phyloP scores from a whole-genome alignment of 2,329 filamentous ascomycete genomes.

The Phyllosticta paracitricarpa region DNA sequence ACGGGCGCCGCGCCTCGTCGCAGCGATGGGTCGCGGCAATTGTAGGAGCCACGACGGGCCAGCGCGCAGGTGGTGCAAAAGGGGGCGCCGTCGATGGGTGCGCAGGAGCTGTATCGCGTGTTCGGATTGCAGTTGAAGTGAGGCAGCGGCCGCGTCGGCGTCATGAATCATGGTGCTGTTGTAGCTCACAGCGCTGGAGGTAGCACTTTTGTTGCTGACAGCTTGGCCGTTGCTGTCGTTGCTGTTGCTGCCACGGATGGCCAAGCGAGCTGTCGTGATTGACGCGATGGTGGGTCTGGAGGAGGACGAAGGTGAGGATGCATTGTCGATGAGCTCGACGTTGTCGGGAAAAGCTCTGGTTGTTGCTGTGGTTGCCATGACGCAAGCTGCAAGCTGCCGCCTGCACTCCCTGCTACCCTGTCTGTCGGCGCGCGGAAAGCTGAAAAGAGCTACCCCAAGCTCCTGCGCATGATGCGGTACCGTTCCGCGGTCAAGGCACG shows the following conservation, averaged over 20 bases:
- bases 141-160: neutral
- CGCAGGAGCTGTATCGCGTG: slow-evolving; percentile 30
- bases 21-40: slow-evolving; percentile 44
- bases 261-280: neutral
- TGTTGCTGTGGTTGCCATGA: slow-evolving; percentile 2
- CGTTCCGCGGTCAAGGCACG: neutral
- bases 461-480: neutral
- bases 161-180: neutral
- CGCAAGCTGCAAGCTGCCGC: slow-evolving; percentile 1
- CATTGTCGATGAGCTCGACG: neutral
- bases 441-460: neutral
- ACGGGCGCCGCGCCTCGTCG: slow-evolving; percentile 33
- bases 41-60: slow-evolving; percentile 61
- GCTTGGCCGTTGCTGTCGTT: neutral
- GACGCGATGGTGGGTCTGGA: neutral
- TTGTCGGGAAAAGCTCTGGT: neutral
- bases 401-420: neutral
- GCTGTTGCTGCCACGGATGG: neutral
- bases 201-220: neutral
- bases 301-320: neutral
- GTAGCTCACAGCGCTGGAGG: neutral
- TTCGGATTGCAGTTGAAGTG: slow-evolving; percentile 32
- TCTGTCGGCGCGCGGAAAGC: neutral
- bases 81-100: slow-evolving; percentile 31
- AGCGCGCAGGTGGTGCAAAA: slow-evolving; percentile 56